These are phyloP conservation scores for Linanthus parryae DNA, from an alignment of 148 eudicot genomes.

Conservation along the genomic window DNA sequence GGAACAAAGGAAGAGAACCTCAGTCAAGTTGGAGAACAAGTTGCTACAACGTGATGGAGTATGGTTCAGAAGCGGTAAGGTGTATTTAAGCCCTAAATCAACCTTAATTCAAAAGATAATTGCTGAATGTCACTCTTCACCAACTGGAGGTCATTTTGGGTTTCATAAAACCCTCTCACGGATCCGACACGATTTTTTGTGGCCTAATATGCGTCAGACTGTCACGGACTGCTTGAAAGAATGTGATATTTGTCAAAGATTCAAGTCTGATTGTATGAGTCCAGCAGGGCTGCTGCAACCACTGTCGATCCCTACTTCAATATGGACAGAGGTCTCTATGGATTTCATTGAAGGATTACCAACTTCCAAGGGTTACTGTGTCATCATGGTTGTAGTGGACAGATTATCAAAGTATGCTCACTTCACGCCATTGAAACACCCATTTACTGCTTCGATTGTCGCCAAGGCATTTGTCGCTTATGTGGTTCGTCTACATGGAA, in stretches of 20 bases:
- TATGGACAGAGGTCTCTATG: neutral
- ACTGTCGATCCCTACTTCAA: neutral
- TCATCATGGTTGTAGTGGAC: neutral
- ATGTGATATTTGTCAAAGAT: neutral
- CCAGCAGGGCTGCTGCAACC: neutral
- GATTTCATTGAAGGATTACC: conserved; percentile 4
- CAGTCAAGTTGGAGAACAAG: neutral
- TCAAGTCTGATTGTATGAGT: neutral
- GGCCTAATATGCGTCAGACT: neutral
- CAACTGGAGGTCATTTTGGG: neutral
- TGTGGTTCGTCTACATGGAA: too few species aligned
- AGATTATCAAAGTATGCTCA: conserved; percentile 1
- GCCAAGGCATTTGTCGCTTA: too few species aligned
- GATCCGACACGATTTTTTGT: neutral
- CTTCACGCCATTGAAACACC: neutral
- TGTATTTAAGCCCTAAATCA: neutral
- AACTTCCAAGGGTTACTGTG: neutral
- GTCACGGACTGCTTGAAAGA: neutral
- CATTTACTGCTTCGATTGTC: too few species aligned
- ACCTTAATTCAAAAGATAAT: neutral
- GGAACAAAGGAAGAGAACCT: neutral
- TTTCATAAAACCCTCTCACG: neutral
- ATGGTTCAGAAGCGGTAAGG: neutral
- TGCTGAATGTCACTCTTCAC: neutral
- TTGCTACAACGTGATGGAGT: neutral